These are phyloP conservation scores for Acanthamoeba triangularis DNA, from an alignment of 208 protist genomes.

Conservation along the genomic window DNA sequence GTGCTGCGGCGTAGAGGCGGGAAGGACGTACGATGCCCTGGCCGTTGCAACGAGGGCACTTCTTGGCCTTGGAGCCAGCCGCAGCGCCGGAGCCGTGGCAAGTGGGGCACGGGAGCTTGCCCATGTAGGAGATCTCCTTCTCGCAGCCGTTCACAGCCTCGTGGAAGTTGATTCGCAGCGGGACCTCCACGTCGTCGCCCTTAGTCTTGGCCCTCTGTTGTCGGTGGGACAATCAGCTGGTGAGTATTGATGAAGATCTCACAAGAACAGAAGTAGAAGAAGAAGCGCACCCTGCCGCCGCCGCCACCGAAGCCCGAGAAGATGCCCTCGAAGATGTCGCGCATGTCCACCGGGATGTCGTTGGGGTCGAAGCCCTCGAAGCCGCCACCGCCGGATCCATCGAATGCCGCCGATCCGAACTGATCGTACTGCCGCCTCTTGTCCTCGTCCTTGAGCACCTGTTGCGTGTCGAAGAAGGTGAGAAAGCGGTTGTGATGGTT, in stretches of 20 bases:
- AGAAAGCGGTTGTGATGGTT: background rate
- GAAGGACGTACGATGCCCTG: slow-evolving; percentile 69
- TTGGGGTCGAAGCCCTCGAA: slow-evolving; percentile 55
- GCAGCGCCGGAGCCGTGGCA: slow-evolving; percentile 82
- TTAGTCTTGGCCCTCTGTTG: slow-evolving; percentile 26
- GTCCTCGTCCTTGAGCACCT: slow-evolving; percentile 82
- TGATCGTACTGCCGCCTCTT: slow-evolving; percentile 82
- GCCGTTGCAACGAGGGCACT: slow-evolving; percentile 76
- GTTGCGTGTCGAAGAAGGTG: background rate
- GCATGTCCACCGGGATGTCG: slow-evolving; percentile 47
- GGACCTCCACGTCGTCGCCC: slow-evolving; percentile 74
- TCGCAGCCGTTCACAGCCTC: slow-evolving; percentile 81
- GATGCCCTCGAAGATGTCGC: slow-evolving; percentile 66
- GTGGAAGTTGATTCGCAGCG: slow-evolving; percentile 81
- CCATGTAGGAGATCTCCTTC: slow-evolving; percentile 80
- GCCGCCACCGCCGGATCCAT: slow-evolving; percentile 40
- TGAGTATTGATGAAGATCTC: background rate
- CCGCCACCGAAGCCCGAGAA: slow-evolving; percentile 52
- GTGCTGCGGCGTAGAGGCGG: too few relatives aligned
- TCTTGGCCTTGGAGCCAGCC: slow-evolving; percentile 77
- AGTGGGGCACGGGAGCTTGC: slow-evolving; percentile 69
- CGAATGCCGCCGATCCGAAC: slow-evolving; percentile 78
- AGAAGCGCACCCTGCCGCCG: background rate
- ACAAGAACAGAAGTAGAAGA: background rate
- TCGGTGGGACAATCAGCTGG: background rate